Evolutionary conservation across 2,329 filamentous ascomycete genomes (phyloP).

Genomic region (Apiospora hydei): DNA sequence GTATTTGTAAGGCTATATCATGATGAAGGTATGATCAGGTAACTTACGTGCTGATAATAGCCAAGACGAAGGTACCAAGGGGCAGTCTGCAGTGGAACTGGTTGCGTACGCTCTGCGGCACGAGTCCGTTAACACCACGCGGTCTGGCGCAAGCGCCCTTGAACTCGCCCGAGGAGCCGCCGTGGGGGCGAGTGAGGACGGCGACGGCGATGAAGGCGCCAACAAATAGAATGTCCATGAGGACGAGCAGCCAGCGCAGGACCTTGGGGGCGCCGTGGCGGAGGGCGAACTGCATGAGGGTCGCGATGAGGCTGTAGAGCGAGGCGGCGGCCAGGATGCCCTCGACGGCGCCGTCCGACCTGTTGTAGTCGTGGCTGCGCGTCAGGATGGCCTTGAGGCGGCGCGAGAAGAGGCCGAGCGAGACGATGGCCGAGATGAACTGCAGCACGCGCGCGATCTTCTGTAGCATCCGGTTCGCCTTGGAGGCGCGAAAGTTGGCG

Average conservation of each 20-base stretch:
- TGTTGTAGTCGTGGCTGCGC: constrained; percentile 43
- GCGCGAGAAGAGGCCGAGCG: constrained; percentile 51
- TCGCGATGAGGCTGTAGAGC: constrained; percentile 49
- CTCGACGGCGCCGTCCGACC: constrained; percentile 47
- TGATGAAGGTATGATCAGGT: neutral
- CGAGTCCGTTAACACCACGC: neutral
- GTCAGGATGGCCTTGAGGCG: constrained; percentile 50
- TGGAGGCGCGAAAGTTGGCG: constrained; percentile 13
- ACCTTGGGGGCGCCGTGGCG: constrained; percentile 41
- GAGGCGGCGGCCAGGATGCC: constrained; percentile 53
- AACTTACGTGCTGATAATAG: constrained; percentile 54
- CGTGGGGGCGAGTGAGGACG: constrained; percentile 47
- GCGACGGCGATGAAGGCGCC: constrained; percentile 53
- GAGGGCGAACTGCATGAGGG: constrained; percentile 44
- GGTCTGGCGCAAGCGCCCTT: constrained; percentile 34
- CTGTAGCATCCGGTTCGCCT: constrained; percentile 38
- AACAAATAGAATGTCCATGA: constrained; percentile 49
- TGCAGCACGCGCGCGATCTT: constrained; percentile 50
- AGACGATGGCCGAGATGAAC: constrained; percentile 51
- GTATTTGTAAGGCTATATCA: neutral
- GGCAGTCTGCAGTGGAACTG: constrained; percentile 46
- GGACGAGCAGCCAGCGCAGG: constrained; percentile 48
- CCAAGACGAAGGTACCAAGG: constrained; percentile 51
- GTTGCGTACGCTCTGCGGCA: constrained; percentile 23
- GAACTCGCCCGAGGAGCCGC: constrained; percentile 42